Conservation (phyloP, 352 stramenopile genomes). For the Phytopythium helicoides region DNA sequence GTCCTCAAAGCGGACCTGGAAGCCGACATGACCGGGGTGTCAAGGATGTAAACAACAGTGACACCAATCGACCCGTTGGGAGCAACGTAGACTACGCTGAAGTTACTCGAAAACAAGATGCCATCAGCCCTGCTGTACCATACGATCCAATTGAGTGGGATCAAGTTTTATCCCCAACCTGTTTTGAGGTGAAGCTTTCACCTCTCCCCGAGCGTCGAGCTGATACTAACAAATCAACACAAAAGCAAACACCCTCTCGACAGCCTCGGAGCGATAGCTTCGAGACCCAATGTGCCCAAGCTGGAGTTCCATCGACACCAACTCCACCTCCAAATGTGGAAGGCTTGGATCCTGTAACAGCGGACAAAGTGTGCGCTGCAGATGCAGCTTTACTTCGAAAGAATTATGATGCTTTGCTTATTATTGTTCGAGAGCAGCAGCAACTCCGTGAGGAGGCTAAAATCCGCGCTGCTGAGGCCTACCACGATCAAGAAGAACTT, state of each 20-base stretch:
- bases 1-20: no score
- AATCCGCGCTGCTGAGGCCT: conserved; percentile 29
- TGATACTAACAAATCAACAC: no score
- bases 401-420: conserved; percentile 80
- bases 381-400: conserved; percentile 66
- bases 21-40: no score
- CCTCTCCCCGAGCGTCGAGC: no score
- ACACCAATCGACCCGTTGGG: no score
- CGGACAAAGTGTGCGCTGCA: conserved; percentile 44
- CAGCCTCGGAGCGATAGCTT: background rate
- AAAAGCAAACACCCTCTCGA: background rate
- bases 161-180: background rate
- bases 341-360: conserved; percentile 51
- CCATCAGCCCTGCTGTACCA: no score
- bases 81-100: no score
- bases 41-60: no score
- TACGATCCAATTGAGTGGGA: background rate
- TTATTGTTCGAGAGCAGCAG: conserved; percentile 72
- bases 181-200: no score
- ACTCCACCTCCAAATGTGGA: conserved; percentile 43
- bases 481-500: conserved; percentile 52
- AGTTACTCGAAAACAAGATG: no score
- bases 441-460: conserved; percentile 55
- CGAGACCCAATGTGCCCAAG: background rate
- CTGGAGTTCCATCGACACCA: conserved; percentile 19